Percentiles rank a stretch among this genome's conserved stretches.
phyloP scores from a whole-genome alignment of 1,284 basidiomycete species.

The Inonotus hispidus region DNA sequence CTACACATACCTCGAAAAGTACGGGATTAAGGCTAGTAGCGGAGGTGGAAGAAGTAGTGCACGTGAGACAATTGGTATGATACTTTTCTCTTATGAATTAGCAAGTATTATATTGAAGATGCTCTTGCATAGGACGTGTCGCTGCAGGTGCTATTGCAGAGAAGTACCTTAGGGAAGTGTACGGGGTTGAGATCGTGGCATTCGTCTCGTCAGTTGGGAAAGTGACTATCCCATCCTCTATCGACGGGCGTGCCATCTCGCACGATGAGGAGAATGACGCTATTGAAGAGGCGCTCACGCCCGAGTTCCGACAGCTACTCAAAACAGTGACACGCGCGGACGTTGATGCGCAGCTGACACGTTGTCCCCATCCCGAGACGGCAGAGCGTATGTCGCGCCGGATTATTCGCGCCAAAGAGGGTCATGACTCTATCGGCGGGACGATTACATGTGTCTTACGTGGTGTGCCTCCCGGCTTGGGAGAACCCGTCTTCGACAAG shows the following conservation, averaged over 20 bases:
- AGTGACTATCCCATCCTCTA: slow-evolving; percentile 66
- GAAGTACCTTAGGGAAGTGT: slow-evolving; percentile 85
- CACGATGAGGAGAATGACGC: slow-evolving; percentile 60
- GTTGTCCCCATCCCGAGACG: slow-evolving; percentile 89
- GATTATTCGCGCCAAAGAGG: slow-evolving; percentile 89
- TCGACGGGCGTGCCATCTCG: slow-evolving; percentile 36
- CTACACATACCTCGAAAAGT: slow-evolving; percentile 98
- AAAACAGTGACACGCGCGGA: slow-evolving; percentile 78
- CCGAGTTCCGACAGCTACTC: slow-evolving; percentile 82
- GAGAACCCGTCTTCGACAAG: slow-evolving; percentile 99
- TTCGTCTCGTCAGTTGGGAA: slow-evolving; percentile 97
- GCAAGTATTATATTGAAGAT: not conserved
- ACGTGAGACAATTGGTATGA: slow-evolving; percentile 89
- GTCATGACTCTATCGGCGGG: slow-evolving; percentile 93
- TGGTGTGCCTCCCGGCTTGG: slow-evolving; percentile 84
- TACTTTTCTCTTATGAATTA: not conserved
- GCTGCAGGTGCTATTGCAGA: slow-evolving; percentile 98
- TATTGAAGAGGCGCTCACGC: slow-evolving; percentile 73
- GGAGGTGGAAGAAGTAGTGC: slow-evolving; percentile 95
- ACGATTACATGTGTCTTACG: slow-evolving; percentile 97
- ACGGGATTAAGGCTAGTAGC: slow-evolving; percentile 94
- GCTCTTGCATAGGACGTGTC: slow-evolving; percentile 64
- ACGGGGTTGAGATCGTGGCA: slow-evolving; percentile 93
- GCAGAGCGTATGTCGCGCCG: slow-evolving; percentile 91
- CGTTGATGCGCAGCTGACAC: slow-evolving; percentile 84